Evolutionary conservation across 2,329 filamentous ascomycete genomes (phyloP).

Genomic region (Aspergillus hiratsukae): DNA sequence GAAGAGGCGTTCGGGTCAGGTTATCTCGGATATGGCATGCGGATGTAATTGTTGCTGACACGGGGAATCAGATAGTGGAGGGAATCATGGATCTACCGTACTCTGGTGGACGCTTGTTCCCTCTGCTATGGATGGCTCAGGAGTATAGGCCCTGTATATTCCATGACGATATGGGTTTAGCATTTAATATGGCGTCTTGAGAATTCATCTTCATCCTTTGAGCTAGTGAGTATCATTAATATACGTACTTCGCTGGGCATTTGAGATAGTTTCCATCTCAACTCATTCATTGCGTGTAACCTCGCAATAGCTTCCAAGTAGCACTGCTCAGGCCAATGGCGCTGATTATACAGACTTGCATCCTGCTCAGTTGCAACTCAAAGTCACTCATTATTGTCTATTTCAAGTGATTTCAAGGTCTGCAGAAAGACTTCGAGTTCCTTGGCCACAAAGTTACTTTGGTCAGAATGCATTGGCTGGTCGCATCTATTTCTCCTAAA

Average conservation of each 20-base stretch:
- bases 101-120: neutral
- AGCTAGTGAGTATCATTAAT: too few relatives aligned
- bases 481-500: neutral
- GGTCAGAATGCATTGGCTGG: too few relatives aligned
- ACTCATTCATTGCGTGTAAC: too few relatives aligned
- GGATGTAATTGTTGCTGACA: slow-evolving; percentile 1
- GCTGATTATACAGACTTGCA: too few relatives aligned
- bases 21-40: slow-evolving; percentile 4
- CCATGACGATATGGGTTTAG: slow-evolving; percentile 17
- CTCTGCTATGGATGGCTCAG: slow-evolving; percentile 12
- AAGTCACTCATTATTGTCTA: too few relatives aligned
- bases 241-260: too few relatives aligned
- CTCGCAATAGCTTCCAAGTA: too few relatives aligned
- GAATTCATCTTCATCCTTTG: slow-evolving; percentile 10
- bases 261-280: neutral
- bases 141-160: slow-evolving; percentile 22
- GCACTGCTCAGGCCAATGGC: too few relatives aligned
- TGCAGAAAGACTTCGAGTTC: too few relatives aligned
- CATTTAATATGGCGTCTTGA: slow-evolving; percentile 15
- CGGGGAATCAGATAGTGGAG: neutral
- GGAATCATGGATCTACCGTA: neutral
- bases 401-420: too few relatives aligned
- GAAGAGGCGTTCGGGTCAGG: slow-evolving; percentile 7
- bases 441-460: too few relatives aligned
- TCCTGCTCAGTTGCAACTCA: too few relatives aligned